Evolutionary conservation across 306 rosid species (phyloP).

Genomic region (Prunus salicina): DNA sequence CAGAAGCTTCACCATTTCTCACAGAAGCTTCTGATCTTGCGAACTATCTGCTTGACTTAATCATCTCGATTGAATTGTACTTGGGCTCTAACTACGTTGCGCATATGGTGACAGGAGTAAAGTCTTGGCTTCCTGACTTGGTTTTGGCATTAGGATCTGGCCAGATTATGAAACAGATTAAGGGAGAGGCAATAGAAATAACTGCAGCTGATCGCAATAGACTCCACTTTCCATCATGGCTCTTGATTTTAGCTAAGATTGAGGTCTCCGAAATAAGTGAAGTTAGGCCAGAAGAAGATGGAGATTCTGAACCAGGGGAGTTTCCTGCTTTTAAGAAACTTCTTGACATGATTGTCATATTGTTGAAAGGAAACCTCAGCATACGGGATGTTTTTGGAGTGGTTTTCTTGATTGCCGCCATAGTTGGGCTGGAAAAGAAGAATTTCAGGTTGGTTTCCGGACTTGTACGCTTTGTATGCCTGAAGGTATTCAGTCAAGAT

Average conservation of each 20-base stretch:
- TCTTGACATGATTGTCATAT: constrained; percentile 37
- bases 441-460: constrained; percentile 57
- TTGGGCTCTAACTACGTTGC: constrained; percentile 62
- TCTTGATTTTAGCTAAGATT: constrained; percentile 48
- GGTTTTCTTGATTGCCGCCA: constrained; percentile 54
- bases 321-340: constrained; percentile 55
- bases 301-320: constrained; percentile 26
- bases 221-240: constrained; percentile 60
- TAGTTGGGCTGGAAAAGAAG: constrained; percentile 55
- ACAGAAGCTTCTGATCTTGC: constrained; percentile 52
- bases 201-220: constrained; percentile 38
- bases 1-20: constrained; percentile 39
- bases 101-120: constrained; percentile 57
- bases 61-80: constrained; percentile 50
- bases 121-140: constrained; percentile 89
- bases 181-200: constrained; percentile 27
- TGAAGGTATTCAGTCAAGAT: constrained; percentile 48
- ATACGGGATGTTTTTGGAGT: constrained; percentile 62
- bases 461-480: constrained; percentile 63
- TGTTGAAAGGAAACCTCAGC: constrained; percentile 47
- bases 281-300: constrained; percentile 31
- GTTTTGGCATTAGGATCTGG: constrained; percentile 65
- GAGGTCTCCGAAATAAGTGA: constrained; percentile 42
- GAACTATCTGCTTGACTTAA: constrained; percentile 63
- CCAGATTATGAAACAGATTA: constrained; percentile 31